phyloP scores from a whole-genome alignment of 2,329 filamentous ascomycete species.

The Diplodia seriata region DNA sequence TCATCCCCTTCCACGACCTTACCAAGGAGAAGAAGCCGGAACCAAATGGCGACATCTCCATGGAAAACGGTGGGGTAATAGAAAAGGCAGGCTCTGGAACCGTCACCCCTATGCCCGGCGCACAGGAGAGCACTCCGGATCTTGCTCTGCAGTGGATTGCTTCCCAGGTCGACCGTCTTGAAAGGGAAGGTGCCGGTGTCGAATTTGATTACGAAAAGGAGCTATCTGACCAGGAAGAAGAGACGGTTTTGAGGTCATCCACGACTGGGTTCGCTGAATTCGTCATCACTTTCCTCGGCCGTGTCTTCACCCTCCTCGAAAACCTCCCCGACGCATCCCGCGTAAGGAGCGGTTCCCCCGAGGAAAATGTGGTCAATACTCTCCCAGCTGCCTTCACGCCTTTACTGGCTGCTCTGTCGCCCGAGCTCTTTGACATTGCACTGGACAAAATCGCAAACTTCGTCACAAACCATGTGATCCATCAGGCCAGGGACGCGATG shows the following conservation, averaged over 20 bases:
- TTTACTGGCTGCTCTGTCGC: slow-evolving; percentile 86
- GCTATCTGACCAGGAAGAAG: slow-evolving; percentile 84
- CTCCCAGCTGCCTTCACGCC: slow-evolving; percentile 90
- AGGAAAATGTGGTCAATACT: slow-evolving; percentile 97
- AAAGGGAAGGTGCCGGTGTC: slow-evolving; percentile 82
- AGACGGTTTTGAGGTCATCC: slow-evolving; percentile 86
- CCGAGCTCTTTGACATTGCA: slow-evolving; percentile 90
- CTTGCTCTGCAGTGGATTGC: slow-evolving; percentile 93
- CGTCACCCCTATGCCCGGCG: slow-evolving; percentile 41
- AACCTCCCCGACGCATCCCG: slow-evolving; percentile 91
- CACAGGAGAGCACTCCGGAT: slow-evolving; percentile 51
- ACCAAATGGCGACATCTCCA: slow-evolving; percentile 3
- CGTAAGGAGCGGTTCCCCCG: slow-evolving; percentile 86
- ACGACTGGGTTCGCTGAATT: slow-evolving; percentile 95
- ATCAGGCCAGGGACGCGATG: slow-evolving; percentile 96
- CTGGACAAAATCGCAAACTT: slow-evolving; percentile 92
- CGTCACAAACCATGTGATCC: slow-evolving; percentile 90
- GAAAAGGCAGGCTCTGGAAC: slow-evolving; percentile 36
- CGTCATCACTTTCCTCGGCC: slow-evolving; percentile 84
- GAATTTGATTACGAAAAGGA: slow-evolving; percentile 85
- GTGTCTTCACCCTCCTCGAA: slow-evolving; percentile 93
- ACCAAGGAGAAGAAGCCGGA: slow-evolving; percentile 60
- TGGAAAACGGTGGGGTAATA: slow-evolving; percentile 15
- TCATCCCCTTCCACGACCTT: slow-evolving; percentile 88
- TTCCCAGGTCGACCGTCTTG: slow-evolving; percentile 91